These are phyloP conservation scores for Acer saccharum DNA, from an alignment of 345 rosid genomes.

Conservation along the genomic window DNA sequence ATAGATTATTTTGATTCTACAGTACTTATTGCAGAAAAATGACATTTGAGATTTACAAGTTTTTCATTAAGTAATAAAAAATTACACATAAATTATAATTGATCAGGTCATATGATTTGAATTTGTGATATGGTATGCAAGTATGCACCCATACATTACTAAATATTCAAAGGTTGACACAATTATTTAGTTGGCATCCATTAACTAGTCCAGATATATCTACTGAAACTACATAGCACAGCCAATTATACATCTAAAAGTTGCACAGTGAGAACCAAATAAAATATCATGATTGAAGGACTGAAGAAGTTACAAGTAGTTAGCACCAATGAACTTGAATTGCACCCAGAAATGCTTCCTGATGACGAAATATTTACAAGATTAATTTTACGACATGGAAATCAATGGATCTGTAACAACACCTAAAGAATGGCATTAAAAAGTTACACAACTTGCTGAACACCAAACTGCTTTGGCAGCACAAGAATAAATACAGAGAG, in stretches of 20 bases:
- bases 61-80: too few species aligned
- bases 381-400: conserved; percentile 13
- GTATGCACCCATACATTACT: neutral
- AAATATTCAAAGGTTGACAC: neutral
- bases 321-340: conserved; percentile 32
- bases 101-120: neutral
- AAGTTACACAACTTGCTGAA: conserved; percentile 25
- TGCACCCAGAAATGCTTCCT: conserved; percentile 25
- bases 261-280: neutral
- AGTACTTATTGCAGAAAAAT: too few species aligned
- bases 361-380: conserved; percentile 40
- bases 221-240: neutral
- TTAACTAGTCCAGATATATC: too few species aligned
- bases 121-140: too few species aligned
- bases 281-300: neutral
- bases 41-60: too few species aligned
- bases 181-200: neutral
- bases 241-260: neutral
- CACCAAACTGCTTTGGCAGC: conserved; percentile 31
- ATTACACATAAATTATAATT: too few species aligned
- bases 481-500: conserved; percentile 23
- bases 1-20: neutral
- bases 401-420: conserved; percentile 32
- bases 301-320: neutral
- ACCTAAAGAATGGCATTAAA: conserved; percentile 37